Conservation (phyloP, 2,329 filamentous ascomycete species). For the Chalara sp. region DNA sequence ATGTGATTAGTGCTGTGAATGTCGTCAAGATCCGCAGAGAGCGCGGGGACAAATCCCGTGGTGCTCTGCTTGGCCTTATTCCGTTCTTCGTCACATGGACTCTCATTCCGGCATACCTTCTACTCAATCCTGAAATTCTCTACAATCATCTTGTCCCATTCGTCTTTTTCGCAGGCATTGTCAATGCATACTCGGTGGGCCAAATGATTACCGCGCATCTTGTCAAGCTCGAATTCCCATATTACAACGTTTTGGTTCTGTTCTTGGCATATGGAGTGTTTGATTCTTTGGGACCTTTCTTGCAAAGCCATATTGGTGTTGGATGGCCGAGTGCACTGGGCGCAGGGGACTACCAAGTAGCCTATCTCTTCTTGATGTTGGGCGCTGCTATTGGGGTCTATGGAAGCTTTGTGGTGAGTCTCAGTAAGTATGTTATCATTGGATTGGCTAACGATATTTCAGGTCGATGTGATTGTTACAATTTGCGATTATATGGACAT, state of each 20-base stretch:
- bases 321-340: constrained; percentile 76
- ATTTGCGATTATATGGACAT: constrained; percentile 99
- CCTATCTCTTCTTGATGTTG: constrained; percentile 83
- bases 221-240: constrained; percentile 81
- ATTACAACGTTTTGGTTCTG: constrained; percentile 76
- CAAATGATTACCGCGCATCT: constrained; percentile 95
- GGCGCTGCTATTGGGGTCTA: constrained; percentile 86
- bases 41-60: constrained; percentile 63
- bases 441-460: constrained; percentile 3
- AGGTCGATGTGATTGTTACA: constrained; percentile 87
- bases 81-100: constrained; percentile 77
- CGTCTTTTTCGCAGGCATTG: constrained; percentile 75
- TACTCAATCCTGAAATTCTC: constrained; percentile 78
- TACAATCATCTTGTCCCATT: constrained; percentile 83
- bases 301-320: constrained; percentile 47
- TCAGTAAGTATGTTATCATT: neutral
- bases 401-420: constrained; percentile 76
- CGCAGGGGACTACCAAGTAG: constrained; percentile 76
- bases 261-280: constrained; percentile 73
- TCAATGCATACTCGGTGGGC: constrained; percentile 93
- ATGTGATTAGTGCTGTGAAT: constrained; percentile 53
- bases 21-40: constrained; percentile 75
- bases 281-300: constrained; percentile 69
- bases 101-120: constrained; percentile 71
- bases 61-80: constrained; percentile 73